Base-by-base conservation (phyloP, 1,139 yeast genomes). In the Citeromyces hawaiiensis region DNA sequence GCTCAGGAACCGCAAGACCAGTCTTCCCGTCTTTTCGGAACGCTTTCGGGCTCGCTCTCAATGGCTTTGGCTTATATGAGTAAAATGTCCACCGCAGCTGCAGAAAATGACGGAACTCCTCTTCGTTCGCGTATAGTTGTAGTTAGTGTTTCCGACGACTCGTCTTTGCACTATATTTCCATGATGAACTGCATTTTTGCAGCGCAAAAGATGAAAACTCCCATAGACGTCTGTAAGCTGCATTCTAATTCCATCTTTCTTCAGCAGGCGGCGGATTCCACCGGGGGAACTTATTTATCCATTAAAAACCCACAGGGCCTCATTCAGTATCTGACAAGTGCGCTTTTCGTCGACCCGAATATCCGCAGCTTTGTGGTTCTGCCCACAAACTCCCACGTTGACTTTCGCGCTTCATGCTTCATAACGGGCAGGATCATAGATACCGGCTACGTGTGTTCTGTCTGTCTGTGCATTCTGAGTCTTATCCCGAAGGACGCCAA, bases 131-230 rank as follows among this genome's bases (percentile, higher is more conserved):
- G 96, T 39, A 68, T 91, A 9, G 57, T 93, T 46, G 72, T 87
- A 5, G 66, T 91, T 2, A 79, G 85, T 41, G 80, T 83, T 15
- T 77, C 81, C 45, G 87, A 80, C 46, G 93, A 86, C 48, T 76
- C 78, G 42, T 76, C 86, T 16, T 65, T 86, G 40, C 85, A 85
- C 44, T 93, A 93, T 57, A 85, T 91, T 35, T 85, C 97, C 4
- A 78, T 87, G 38, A 93, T 93, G 98, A 93, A 93, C 58, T 72
- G 93, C 47, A 88, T 91, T 36, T 93, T 93, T 60, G 93, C 97
- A 0, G 96, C 98, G 1, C 96, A 91, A 50, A 87, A 87, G 57
- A 73, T 83, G 79, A 80, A 79, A 51, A 76, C 91, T 10, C 83
- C 96, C 2, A 78, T 91, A 13, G 97, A 93, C 56, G 87, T 88